Conservation (phyloP, 345 rosid genomes). For the Bruguiera sexangula region DNA sequence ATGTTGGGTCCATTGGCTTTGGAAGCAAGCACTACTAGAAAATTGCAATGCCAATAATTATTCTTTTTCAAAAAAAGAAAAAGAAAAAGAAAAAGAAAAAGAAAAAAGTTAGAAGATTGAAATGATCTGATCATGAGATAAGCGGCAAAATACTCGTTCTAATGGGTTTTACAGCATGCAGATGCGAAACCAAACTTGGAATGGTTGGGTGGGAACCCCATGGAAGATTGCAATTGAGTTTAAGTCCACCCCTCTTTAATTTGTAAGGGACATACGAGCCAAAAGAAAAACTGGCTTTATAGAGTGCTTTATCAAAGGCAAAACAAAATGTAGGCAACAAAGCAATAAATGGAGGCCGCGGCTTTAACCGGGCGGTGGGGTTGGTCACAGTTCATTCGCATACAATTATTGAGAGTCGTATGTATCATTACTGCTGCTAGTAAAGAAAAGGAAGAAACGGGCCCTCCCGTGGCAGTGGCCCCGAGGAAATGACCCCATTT, state of each 20-base stretch:
- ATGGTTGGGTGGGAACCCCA: neutral
- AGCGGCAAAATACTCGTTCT: neutral
- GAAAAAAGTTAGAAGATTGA: too few relatives aligned
- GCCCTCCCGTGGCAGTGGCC: neutral
- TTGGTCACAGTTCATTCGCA: neutral
- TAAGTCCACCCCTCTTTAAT: neutral
- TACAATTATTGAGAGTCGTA: conserved; percentile 4
- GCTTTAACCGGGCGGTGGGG: neutral
- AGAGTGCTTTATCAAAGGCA: too few relatives aligned
- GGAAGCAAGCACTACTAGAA: neutral
- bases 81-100: neutral
- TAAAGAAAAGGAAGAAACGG: neutral
- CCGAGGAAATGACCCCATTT: neutral
- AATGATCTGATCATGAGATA: too few relatives aligned
- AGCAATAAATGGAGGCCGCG: neutral
- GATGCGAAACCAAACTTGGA: neutral
- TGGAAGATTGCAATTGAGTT: neutral
- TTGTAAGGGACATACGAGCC: neutral
- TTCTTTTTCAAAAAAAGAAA: neutral
- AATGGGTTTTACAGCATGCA: neutral
- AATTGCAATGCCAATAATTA: conserved; percentile 4
- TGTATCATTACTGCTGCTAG: neutral
- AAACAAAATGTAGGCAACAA: too few relatives aligned
- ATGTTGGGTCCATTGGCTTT: neutral
- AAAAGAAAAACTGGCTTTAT: neutral